These are phyloP conservation scores for Xylariales sp. DNA, from an alignment of 2,329 filamentous ascomycete species.

Conservation along the genomic window DNA sequence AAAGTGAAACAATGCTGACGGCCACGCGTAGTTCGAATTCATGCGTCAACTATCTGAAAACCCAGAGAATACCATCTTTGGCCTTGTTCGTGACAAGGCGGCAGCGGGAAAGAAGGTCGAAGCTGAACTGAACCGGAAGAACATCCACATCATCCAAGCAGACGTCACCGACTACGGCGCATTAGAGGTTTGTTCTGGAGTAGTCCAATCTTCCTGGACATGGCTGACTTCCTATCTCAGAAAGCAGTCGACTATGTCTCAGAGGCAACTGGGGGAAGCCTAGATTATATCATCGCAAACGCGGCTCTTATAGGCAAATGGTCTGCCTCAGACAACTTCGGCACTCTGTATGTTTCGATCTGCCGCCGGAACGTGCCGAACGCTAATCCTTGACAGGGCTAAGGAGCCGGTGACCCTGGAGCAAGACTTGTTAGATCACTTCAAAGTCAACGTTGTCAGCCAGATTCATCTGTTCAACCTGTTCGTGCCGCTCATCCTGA, in stretches of 20 bases:
- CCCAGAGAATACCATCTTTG: conserved; percentile 39
- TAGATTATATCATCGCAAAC: conserved; percentile 52
- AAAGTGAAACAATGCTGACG: background rate
- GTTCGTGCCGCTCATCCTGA: conserved; percentile 46
- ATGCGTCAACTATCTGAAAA: conserved; percentile 40
- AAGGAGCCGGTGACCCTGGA: conserved; percentile 10
- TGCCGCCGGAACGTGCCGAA: too few species aligned
- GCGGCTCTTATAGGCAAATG: conserved; percentile 31
- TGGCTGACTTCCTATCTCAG: conserved; percentile 10
- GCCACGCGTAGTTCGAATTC: conserved; percentile 41
- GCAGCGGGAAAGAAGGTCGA: conserved; percentile 38
- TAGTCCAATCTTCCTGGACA: background rate
- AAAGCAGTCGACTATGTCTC: conserved; percentile 21
- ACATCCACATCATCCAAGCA: conserved; percentile 41
- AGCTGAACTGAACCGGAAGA: conserved; percentile 33
- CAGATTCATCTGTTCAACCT: conserved; percentile 47
- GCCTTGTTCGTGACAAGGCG: conserved; percentile 42
- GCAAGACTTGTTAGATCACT: conserved; percentile 5
- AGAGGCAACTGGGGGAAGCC: conserved; percentile 30
- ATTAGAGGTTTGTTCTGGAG: conserved; percentile 28
- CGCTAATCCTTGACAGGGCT: background rate
- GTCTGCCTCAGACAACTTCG: conserved; percentile 28
- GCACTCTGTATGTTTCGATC: conserved; percentile 29
- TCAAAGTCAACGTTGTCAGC: conserved; percentile 44
- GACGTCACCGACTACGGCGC: conserved; percentile 36